A percentile compares a stretch with the other conserved stretches of the same genome.
Conservation (phyloP, 2,329 filamentous ascomycete genomes). For the Clonostachys rosea region DNA sequence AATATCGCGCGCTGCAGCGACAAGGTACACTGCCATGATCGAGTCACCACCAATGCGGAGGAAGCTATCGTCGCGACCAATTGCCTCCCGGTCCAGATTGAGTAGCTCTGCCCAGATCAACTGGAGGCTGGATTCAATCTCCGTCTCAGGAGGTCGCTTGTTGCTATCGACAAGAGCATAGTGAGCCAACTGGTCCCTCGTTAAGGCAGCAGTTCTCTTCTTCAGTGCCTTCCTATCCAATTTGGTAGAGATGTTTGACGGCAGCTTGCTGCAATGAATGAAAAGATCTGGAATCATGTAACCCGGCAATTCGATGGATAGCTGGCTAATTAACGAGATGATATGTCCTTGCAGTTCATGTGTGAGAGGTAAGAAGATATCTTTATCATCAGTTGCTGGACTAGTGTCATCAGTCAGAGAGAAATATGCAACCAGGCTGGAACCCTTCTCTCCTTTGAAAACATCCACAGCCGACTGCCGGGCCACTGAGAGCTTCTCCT, state of each 20-base stretch:
- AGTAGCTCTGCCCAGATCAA: slow-evolving; percentile 19
- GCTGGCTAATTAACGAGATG: neutral
- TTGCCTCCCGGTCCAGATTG: neutral
- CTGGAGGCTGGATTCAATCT: slow-evolving; percentile 21
- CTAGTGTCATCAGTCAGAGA: neutral
- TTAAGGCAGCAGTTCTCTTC: neutral
- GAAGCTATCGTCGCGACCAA: slow-evolving; percentile 6
- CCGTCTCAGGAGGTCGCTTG: slow-evolving; percentile 20
- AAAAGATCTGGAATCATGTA: slow-evolving; percentile 12
- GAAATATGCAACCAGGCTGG: neutral
- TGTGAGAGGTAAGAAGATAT: neutral
- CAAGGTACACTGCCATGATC: slow-evolving; percentile 7
- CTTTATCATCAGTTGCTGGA: neutral
- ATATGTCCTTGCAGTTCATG: neutral
- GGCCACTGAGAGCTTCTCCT: neutral
- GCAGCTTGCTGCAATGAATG: slow-evolving; percentile 9
- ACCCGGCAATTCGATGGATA: slow-evolving; percentile 3
- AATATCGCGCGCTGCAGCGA: neutral
- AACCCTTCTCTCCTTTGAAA: neutral
- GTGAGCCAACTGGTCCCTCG: neutral
- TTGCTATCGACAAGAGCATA: slow-evolving; percentile 9
- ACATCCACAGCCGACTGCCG: slow-evolving; percentile 3
- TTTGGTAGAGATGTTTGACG: slow-evolving; percentile 9
- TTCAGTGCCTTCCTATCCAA: slow-evolving; percentile 1
- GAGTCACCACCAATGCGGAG: slow-evolving; percentile 9